phyloP scores from a whole-genome alignment of 1,284 basidiomycete species.

The Coriolopsis trogii region DNA sequence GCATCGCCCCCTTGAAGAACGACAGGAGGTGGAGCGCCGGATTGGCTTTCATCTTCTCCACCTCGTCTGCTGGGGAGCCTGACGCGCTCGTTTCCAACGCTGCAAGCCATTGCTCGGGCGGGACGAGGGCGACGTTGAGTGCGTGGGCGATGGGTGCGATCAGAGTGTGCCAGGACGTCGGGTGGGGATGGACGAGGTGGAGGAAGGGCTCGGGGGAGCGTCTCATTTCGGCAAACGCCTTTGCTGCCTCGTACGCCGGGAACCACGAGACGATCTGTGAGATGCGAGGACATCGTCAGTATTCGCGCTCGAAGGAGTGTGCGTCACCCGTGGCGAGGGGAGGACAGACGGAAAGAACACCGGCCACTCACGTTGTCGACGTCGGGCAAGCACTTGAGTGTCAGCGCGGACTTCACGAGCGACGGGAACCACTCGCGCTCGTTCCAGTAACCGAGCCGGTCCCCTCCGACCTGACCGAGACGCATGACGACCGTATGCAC shows the following conservation, averaged over 20 bases:
- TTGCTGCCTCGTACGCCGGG: slow-evolving; percentile 27
- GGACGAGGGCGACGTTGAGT: slow-evolving; percentile 25
- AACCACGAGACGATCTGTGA: slow-evolving; percentile 29
- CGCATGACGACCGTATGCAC: slow-evolving; percentile 39
- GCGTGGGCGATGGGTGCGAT: slow-evolving; percentile 22
- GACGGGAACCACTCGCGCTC: slow-evolving; percentile 48
- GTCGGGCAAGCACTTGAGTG: slow-evolving; percentile 32
- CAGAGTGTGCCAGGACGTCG: slow-evolving; percentile 24
- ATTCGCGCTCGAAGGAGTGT: too few species aligned
- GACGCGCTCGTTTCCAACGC: slow-evolving; percentile 16
- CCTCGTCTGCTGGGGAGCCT: slow-evolving; percentile 28
- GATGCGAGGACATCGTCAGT: background rate
- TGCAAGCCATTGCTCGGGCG: slow-evolving; percentile 26
- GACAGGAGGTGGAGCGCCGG: slow-evolving; percentile 36
- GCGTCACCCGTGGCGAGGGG: background rate
- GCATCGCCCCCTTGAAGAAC: slow-evolving; percentile 30
- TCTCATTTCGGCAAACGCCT: slow-evolving; percentile 27
- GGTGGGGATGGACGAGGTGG: slow-evolving; percentile 34
- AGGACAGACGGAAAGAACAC: too few species aligned
- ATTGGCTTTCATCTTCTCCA: slow-evolving; percentile 32
- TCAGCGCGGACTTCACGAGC: slow-evolving; percentile 39
- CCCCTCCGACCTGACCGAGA: slow-evolving; percentile 47
- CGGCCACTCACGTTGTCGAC: slow-evolving; percentile 23
- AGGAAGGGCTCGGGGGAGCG: slow-evolving; percentile 22
- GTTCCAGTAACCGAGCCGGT: slow-evolving; percentile 45